Evolutionary conservation across 441 rosid species (phyloP).

Genomic region (Populus hybrid): DNA sequence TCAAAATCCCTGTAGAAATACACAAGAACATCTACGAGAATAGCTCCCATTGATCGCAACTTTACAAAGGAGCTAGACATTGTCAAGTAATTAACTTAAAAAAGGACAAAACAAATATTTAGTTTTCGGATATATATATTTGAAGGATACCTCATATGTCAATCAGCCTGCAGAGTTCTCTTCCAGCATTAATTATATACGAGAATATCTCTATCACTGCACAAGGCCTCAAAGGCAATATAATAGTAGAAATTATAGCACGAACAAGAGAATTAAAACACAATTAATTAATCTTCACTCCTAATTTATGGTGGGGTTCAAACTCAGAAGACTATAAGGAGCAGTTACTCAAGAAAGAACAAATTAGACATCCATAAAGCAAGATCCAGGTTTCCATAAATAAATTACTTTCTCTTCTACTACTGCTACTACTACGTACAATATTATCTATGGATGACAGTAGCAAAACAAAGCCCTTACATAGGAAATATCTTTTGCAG

Average conservation of each 20-base stretch:
- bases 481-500: not conserved
- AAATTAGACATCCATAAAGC: not conserved
- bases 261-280: not conserved
- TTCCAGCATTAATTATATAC: not conserved
- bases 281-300: too few species aligned
- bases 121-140: not conserved
- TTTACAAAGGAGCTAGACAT: not conserved
- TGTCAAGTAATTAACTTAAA: not conserved
- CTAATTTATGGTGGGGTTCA: too few species aligned
- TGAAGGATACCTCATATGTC: not conserved
- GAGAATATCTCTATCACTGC: not conserved
- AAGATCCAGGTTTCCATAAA: not conserved
- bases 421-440: not conserved
- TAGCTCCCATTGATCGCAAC: not conserved
- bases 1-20: not conserved
- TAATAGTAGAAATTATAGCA: not conserved
- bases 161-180: not conserved
- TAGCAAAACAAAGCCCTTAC: not conserved
- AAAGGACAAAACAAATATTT: not conserved
- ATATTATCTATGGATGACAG: not conserved
- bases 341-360: not conserved
- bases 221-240: not conserved
- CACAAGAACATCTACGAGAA: not conserved
- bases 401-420: not conserved
- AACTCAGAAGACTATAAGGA: not conserved